Evolutionary conservation across 768 basidiomycete genomes (phyloP), one percentile per base, ranked within the genome.

Genomic region (Hygrocybe punicea): DNA sequence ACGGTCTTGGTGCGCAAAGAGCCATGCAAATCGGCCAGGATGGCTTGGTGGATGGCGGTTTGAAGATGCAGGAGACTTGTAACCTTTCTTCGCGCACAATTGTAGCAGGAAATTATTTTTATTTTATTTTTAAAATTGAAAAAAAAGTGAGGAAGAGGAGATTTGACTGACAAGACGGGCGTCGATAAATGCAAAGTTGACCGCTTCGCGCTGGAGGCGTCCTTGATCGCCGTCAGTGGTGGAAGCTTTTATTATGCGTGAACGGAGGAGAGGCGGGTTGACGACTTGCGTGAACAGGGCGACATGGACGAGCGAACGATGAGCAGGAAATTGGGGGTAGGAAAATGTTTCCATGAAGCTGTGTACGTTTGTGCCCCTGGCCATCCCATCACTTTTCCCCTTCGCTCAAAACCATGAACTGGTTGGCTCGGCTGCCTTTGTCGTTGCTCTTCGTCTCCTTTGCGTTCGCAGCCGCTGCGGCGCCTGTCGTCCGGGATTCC

Each of bases 171-270:
- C 93, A 65, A 93, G 81, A 35, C 77, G 78, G 19, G 91, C 92
- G 68, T 98, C 89, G 65, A 98, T 77, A 71, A 98, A 98, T 0
- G 90, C 89, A 73, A 91, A 97, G 64, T 94, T 91, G 62, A 97
- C 81, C n/a, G 82, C 81, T 25, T 83, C 83, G 51, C 91, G 81
- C 63, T 91, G 88, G 13, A 62, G 64, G 24, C 90, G 83, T 17
- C 92, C 91, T 6, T 79, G 77, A 1, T 69, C 69, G 0, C 86
- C 89, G 16, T 76, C 68, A 42, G 82, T 71, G 9, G 78, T 80
- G 3, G 91, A 81, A 0, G 93, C 93, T 6, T 74, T 73, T 50
- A 95, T 78, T 48, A 98, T 85, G 2, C 89, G 80, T 40, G 75
- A 70, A 23, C 87, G 78, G 21, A 97, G 73, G 0, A 71, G 72